Conservation (phyloP, 139 green algal genomes). For the Chlorella sp. region DNA sequence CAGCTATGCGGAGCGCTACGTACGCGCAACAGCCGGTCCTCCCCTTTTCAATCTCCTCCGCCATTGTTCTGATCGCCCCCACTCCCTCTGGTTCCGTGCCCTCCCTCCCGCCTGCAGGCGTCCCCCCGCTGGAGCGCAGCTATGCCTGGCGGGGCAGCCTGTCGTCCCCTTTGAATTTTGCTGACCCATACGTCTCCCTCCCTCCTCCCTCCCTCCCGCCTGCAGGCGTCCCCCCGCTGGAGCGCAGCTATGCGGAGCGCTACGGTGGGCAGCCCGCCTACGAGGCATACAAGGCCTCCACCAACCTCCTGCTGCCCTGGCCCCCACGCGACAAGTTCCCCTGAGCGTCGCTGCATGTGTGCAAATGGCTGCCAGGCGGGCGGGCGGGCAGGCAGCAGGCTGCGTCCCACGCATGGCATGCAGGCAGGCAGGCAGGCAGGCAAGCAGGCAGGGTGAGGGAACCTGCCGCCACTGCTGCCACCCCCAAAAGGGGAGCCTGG, state of each 20-base stretch:
- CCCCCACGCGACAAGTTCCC: constrained; percentile 29
- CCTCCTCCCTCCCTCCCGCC: neutral
- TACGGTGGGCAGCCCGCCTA: constrained; percentile 38
- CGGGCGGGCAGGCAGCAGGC: too few species aligned
- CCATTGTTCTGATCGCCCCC: too few species aligned
- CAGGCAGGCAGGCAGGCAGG: too few species aligned
- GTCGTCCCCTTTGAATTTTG: too few species aligned
- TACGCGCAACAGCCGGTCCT: too few species aligned
- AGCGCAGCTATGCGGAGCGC: constrained; percentile 18
- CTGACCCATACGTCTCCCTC: too few species aligned
- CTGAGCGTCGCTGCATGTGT: neutral
- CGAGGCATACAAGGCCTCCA: constrained; percentile 19
- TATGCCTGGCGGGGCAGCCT: constrained; percentile 15
- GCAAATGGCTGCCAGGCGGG: too few species aligned
- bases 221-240: constrained; percentile 41
- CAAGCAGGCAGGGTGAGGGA: too few species aligned
- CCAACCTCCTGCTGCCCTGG: constrained; percentile 35
- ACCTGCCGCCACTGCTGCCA: too few species aligned
- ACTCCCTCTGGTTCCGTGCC: neutral
- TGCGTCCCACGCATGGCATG: too few species aligned
- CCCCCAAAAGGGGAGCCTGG: too few species aligned
- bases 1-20: constrained; percentile 9
- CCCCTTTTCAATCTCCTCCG: too few species aligned
- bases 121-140: constrained; percentile 34
- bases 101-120: neutral